A percentile compares a stretch with the other conserved stretches of the same genome.
Evolutionary conservation across 306 rosid species (phyloP).

Genomic region (Betula pendula): DNA sequence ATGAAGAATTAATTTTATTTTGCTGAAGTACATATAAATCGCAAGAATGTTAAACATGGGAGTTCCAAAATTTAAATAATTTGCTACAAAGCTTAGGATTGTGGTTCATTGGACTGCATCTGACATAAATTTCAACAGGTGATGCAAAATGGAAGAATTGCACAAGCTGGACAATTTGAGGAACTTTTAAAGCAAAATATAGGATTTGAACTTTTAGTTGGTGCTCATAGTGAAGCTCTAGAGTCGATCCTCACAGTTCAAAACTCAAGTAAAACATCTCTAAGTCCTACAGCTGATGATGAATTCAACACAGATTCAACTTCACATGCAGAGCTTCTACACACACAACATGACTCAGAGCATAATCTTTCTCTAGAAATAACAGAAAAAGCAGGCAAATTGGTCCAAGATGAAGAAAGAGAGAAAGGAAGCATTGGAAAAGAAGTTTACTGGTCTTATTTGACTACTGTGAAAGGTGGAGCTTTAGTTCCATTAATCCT

Average conservation of each 20-base stretch:
- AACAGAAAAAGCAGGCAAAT: slow-evolving; percentile 65
- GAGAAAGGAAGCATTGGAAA: slow-evolving; percentile 92
- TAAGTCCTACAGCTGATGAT: slow-evolving; percentile 37
- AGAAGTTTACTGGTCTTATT: slow-evolving; percentile 77
- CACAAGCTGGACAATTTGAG: slow-evolving; percentile 83
- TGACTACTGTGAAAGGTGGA: slow-evolving; percentile 77
- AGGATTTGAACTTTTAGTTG: slow-evolving; percentile 88
- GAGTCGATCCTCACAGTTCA: slow-evolving; percentile 69
- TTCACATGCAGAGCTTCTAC: slow-evolving; percentile 39
- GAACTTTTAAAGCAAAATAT: slow-evolving; percentile 77
- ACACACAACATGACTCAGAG: slow-evolving; percentile 45
- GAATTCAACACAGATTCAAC: slow-evolving; percentile 42
- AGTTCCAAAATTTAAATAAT: not conserved
- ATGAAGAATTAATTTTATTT: not conserved
- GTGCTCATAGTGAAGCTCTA: slow-evolving; percentile 90
- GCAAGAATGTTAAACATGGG: not conserved
- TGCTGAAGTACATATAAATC: not conserved
- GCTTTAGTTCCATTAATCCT: slow-evolving; percentile 68
- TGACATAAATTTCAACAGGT: slow-evolving; percentile 53
- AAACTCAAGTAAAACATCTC: slow-evolving; percentile 51
- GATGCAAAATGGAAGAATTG: slow-evolving; percentile 86
- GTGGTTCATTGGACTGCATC: slow-evolving; percentile 15
- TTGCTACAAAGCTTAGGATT: not conserved
- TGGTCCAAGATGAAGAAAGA: slow-evolving; percentile 92
- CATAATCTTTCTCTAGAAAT: slow-evolving; percentile 57